phyloP scores from a whole-genome alignment of 257 asterid genomes.

The Solanum neorickii region DNA sequence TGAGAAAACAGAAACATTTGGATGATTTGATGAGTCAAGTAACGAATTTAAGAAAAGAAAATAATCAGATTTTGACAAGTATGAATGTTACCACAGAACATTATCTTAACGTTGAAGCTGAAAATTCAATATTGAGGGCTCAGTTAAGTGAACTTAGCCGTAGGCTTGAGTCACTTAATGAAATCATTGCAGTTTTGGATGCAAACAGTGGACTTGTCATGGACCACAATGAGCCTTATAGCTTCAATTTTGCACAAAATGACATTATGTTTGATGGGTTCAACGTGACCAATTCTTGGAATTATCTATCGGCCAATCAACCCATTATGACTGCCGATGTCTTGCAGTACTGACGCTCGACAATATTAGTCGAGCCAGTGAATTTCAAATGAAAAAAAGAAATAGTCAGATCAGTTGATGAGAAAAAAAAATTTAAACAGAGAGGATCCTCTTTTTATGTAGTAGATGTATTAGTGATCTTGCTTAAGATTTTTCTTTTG shows the following conservation, averaged over 20 bases:
- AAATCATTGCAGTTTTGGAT: slow-evolving; percentile 32
- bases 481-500: background rate
- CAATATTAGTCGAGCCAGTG: background rate
- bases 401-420: background rate
- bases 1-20: slow-evolving; percentile 75
- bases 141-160: slow-evolving; percentile 64
- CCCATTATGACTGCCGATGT: slow-evolving; percentile 43
- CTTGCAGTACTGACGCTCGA: slow-evolving; percentile 15
- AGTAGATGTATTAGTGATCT: background rate
- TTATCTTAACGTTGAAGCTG: slow-evolving; percentile 49
- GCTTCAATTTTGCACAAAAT: background rate
- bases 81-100: slow-evolving; percentile 42
- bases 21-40: slow-evolving; percentile 66
- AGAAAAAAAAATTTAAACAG: background rate
- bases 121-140: slow-evolving; percentile 69
- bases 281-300: slow-evolving; percentile 38
- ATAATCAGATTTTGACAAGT: slow-evolving; percentile 38
- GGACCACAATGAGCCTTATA: background rate
- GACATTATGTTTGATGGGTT: slow-evolving; percentile 15
- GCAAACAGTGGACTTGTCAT: background rate
- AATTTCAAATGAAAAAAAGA: background rate
- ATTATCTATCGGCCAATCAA: slow-evolving; percentile 29
- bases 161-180: slow-evolving; percentile 61
- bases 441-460: background rate
- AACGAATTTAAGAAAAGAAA: slow-evolving; percentile 42